Base-by-base conservation (phyloP, 805 yeast species). In the Suhomyces pyralidae region DNA sequence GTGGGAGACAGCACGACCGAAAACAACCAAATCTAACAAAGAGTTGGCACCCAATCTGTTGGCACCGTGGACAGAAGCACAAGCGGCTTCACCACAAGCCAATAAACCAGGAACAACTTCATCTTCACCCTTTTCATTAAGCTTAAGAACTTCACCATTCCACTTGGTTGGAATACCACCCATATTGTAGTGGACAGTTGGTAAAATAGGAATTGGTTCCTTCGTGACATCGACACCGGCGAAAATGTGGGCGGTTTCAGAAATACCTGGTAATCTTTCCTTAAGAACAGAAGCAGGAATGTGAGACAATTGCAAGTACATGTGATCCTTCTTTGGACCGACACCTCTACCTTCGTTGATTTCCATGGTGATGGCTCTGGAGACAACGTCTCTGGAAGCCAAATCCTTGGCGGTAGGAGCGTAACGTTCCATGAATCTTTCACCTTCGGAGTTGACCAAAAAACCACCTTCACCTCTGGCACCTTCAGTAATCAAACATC, bases 401-500 rank as follows among this genome's bases (percentile, higher is more conserved):
- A 93, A 81, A 78, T 93, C 99, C 81, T 93, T 94, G 61, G 98
- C 98, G 51, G 92, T 88, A 60, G 99, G 99, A 53, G 99, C 99
- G 70, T 93, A 93, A 76, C 99, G 87, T 81, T 93, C 99, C 99
- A 93, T 93, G 76, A 93, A 93, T 76, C 99, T 86, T 80, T 93
- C 99, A 82, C 99, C 99, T 78, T 94, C 96, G 61, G 91, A 83
- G 83, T 93, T 93, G 59, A 93, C 81, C 72, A 93, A 81, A 83
- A 83, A 94, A 59, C 99, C 99, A 84, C 99, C 99, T 81, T 94
- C 99, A 83, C 99, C 99, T 81, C 99, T 88, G 61, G 97, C 96
- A 79, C 99, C 99, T 78, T 94, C 99, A 52, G 99, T 94, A 73
- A 94, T 94, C 79, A 93, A 80, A 81, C 98, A 94, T 60, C 99